Evolutionary conservation across 1,284 basidiomycete genomes (phyloP).

Genomic region (Ustilago trichophora): DNA sequence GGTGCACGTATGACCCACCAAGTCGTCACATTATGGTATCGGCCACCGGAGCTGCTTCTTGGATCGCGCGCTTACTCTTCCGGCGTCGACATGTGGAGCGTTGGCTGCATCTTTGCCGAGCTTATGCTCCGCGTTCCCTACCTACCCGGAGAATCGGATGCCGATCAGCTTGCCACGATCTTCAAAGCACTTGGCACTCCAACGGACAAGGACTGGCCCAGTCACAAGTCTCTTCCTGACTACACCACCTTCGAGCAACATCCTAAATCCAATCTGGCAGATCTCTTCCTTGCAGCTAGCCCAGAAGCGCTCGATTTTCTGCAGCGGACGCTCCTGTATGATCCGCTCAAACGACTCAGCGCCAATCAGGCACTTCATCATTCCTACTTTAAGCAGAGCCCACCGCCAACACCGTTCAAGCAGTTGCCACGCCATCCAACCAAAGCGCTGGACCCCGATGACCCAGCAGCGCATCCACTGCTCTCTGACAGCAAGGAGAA

Average conservation of each 20-base stretch:
- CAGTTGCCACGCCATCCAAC: slow-evolving; percentile 56
- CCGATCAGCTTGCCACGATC: slow-evolving; percentile 93
- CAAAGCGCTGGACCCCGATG: slow-evolving; percentile 33
- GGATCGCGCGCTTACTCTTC: slow-evolving; percentile 87
- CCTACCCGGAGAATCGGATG: slow-evolving; percentile 89
- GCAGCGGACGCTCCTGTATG: slow-evolving; percentile 80
- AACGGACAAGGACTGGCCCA: slow-evolving; percentile 95
- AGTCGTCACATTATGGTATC: slow-evolving; percentile 97
- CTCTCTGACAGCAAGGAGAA: slow-evolving; percentile 51
- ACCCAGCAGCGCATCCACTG: slow-evolving; percentile 38
- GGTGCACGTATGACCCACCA: slow-evolving; percentile 96
- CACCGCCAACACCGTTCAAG: slow-evolving; percentile 52
- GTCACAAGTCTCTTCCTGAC: slow-evolving; percentile 72
- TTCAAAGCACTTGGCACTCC: slow-evolving; percentile 95
- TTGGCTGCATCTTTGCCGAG: slow-evolving; percentile 95
- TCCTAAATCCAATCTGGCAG: slow-evolving; percentile 80
- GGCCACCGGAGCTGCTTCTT: slow-evolving; percentile 90
- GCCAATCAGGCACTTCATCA: slow-evolving; percentile 69
- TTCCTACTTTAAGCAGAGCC: slow-evolving; percentile 54
- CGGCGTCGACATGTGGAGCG: slow-evolving; percentile 91
- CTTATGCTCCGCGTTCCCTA: slow-evolving; percentile 94
- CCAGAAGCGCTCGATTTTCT: slow-evolving; percentile 87
- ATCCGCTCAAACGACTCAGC: slow-evolving; percentile 82
- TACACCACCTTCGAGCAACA: slow-evolving; percentile 68
- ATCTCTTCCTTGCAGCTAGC: slow-evolving; percentile 89